Evolutionary conservation across 345 rosid species (phyloP).

Genomic region (Microthlaspi erraticum): DNA sequence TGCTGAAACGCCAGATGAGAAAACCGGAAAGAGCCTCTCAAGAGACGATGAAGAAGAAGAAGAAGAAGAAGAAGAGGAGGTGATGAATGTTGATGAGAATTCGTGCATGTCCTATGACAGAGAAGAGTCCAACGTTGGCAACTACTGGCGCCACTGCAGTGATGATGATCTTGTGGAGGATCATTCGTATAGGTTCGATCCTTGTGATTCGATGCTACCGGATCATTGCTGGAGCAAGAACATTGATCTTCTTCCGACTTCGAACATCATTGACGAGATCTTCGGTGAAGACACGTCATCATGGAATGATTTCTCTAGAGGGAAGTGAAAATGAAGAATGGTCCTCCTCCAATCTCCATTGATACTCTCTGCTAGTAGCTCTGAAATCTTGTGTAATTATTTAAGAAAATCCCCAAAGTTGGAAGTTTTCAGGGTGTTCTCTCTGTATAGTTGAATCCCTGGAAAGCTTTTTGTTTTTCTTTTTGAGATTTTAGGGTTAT

Average conservation of each 20-base stretch:
- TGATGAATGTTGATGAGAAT: slow-evolving; percentile 42
- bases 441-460: slow-evolving; percentile 31
- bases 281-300: slow-evolving; percentile 50
- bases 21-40: slow-evolving; percentile 40
- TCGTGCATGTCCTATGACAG: slow-evolving; percentile 60
- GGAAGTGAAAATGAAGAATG: slow-evolving; percentile 31
- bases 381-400: slow-evolving; percentile 32
- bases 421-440: slow-evolving; percentile 24
- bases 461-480: slow-evolving; percentile 33
- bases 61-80: slow-evolving; percentile 26
- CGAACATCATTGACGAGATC: slow-evolving; percentile 73
- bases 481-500: not conserved
- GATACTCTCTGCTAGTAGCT: slow-evolving; percentile 20
- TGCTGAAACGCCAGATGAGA: slow-evolving; percentile 51
- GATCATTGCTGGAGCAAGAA: slow-evolving; percentile 49
- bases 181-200: slow-evolving; percentile 51
- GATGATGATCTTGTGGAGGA: slow-evolving; percentile 49
- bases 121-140: slow-evolving; percentile 37
- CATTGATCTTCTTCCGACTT: slow-evolving; percentile 69
- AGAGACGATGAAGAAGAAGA: slow-evolving; percentile 32
- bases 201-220: slow-evolving; percentile 48
- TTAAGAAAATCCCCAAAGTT: slow-evolving; percentile 20
- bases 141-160: slow-evolving; percentile 40
- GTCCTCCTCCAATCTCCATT: slow-evolving; percentile 12
- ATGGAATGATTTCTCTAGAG: slow-evolving; percentile 41